These are phyloP conservation scores for Rhypophila decipiens DNA, from an alignment of 495 filamentous ascomycete species.

Conservation along the genomic window DNA sequence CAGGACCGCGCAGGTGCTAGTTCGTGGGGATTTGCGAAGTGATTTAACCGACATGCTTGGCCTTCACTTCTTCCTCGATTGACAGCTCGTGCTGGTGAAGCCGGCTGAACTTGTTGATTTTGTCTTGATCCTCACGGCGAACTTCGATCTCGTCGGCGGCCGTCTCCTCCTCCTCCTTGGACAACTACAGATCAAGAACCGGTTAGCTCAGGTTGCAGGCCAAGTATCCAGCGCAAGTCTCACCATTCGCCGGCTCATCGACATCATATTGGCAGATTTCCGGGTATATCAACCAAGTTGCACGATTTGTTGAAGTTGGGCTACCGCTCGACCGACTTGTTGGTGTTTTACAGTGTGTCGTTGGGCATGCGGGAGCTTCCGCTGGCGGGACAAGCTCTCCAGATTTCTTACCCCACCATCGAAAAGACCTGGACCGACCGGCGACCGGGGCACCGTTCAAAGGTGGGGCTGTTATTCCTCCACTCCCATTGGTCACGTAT, in stretches of 20 bases:
- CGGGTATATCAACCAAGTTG: no score
- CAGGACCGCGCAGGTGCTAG: conserved; percentile 6
- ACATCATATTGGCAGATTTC: neutral
- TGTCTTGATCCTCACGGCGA: conserved; percentile 92
- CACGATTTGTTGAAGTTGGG: no score
- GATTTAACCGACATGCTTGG: conserved; percentile 67
- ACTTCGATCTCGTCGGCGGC: conserved; percentile 80
- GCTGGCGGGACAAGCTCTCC: neutral
- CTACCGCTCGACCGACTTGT: no score
- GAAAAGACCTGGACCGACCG: neutral
- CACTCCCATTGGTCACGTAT: no score
- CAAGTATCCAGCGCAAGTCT: no score
- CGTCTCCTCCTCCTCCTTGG: conserved; percentile 80
- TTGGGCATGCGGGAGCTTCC: neutral
- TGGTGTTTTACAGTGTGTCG: no score
- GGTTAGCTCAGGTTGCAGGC: no score
- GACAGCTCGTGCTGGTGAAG: conserved; percentile 77
- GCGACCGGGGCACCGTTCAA: no score
- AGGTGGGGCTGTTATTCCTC: no score
- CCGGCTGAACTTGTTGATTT: conserved; percentile 95
- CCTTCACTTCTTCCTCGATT: conserved; percentile 75
- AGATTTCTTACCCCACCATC: neutral
- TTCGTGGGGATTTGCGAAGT: neutral
- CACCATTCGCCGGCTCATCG: conserved; percentile 38
- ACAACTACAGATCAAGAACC: conserved; percentile 55